Evolutionary conservation across 305 asterid species (phyloP).

Genomic region (Nicotiana rustica): DNA sequence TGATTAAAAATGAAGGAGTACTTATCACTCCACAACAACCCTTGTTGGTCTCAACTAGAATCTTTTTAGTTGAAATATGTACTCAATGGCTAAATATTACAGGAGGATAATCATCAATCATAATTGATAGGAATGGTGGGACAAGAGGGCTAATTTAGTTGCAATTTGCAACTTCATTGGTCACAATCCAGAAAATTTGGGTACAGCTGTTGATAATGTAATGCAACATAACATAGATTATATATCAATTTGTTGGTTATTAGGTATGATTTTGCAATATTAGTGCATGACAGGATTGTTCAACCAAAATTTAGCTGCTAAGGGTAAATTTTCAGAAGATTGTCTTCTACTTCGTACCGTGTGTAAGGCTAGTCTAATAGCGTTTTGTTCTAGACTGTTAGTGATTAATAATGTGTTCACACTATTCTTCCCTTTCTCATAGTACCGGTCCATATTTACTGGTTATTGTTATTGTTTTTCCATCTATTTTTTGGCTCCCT

Average conservation of each 20-base stretch:
- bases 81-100: neutral
- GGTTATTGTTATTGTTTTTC: too few species aligned
- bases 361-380: too few species aligned
- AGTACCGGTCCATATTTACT: too few species aligned
- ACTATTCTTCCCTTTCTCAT: too few species aligned
- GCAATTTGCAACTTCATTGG: neutral
- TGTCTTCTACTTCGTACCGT: too few species aligned
- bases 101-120: neutral
- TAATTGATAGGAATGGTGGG: slow-evolving; percentile 18
- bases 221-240: slow-evolving; percentile 22
- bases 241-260: slow-evolving; percentile 10
- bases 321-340: neutral
- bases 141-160: neutral
- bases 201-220: slow-evolving; percentile 21
- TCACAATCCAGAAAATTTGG: slow-evolving; percentile 7
- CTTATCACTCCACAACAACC: too few species aligned
- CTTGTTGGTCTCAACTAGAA: neutral
- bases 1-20: too few species aligned
- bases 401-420: too few species aligned
- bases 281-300: neutral
- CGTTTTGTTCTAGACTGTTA: too few species aligned
- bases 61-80: slow-evolving; percentile 2
- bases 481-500: too few species aligned
- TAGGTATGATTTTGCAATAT: slow-evolving; percentile 10
- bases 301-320: neutral